Conservation (phyloP, 1,139 yeast species). For the Nakaseomyces nivariensis region DNA sequence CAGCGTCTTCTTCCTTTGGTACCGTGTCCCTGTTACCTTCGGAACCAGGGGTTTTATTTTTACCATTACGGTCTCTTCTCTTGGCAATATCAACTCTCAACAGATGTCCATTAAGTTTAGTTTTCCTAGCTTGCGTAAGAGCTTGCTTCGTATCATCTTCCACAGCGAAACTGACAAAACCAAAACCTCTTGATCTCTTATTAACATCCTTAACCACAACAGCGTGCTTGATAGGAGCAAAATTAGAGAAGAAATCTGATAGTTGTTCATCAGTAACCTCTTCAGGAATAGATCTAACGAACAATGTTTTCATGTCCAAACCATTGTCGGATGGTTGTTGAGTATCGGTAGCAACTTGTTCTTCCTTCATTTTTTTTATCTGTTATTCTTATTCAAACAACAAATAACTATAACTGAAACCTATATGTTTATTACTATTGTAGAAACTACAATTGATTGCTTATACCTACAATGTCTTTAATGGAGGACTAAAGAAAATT, state of each 20-base stretch:
- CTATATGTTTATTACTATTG: too few relatives aligned
- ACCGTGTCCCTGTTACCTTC: constrained; percentile 17
- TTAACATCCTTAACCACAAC: constrained; percentile 76
- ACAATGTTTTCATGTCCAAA: constrained; percentile 50
- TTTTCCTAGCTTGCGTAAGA: constrained; percentile 52
- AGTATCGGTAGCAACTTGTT: not conserved
- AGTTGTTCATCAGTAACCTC: constrained; percentile 75
- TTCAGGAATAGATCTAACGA: constrained; percentile 74
- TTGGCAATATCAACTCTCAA: constrained; percentile 82
- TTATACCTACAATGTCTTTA: too few relatives aligned
- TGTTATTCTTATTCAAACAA: not conserved
- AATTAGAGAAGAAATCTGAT: constrained; percentile 75
- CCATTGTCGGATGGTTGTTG: constrained; percentile 14
- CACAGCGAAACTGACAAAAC: constrained; percentile 81
- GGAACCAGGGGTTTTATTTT: constrained; percentile 9
- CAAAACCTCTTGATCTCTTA: constrained; percentile 78
- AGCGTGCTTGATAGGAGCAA: constrained; percentile 93
- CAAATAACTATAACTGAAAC: not conserved
- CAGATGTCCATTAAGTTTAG: constrained; percentile 54
- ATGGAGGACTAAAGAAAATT: too few relatives aligned
- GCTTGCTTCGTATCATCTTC: constrained; percentile 83
- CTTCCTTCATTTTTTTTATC: not conserved
- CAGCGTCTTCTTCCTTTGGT: constrained; percentile 14
- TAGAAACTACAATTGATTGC: not conserved
- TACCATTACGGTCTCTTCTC: constrained; percentile 62